These are phyloP conservation scores for Pochonia chlamydosporia DNA, from an alignment of 2,329 filamentous ascomycete species.

Conservation along the genomic window DNA sequence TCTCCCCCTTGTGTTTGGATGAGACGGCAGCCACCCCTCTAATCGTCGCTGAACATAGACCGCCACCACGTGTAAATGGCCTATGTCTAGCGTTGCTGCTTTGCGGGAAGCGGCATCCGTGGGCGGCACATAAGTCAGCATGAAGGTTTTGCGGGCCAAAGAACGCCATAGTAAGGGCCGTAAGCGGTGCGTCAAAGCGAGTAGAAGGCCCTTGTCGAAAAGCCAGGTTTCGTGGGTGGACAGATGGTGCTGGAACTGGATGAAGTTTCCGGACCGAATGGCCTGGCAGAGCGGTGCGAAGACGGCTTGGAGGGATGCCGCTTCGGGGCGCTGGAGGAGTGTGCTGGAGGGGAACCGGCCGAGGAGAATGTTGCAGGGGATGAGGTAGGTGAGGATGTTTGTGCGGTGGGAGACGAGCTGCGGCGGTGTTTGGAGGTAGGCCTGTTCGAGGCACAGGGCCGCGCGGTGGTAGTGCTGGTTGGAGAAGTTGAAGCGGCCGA, in stretches of 20 bases:
- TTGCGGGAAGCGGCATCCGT: constrained; percentile 46
- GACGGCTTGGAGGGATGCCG: constrained; percentile 51
- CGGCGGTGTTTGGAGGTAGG: constrained; percentile 64
- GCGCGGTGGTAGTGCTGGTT: constrained; percentile 79
- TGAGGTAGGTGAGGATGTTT: constrained; percentile 76
- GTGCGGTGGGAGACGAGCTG: constrained; percentile 67
- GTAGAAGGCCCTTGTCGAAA: constrained; percentile 65
- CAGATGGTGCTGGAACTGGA: constrained; percentile 65
- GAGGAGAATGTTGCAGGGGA: constrained; percentile 76
- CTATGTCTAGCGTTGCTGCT: constrained; percentile 70
- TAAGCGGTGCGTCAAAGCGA: constrained; percentile 70
- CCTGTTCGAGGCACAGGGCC: constrained; percentile 66
- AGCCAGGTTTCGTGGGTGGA: constrained; percentile 65
- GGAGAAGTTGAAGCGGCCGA: constrained; percentile 83
- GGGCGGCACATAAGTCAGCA: constrained; percentile 70
- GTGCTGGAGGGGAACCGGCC: constrained; percentile 69
- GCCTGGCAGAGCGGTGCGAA: constrained; percentile 71
- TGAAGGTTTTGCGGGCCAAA: constrained; percentile 70
- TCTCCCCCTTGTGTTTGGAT: constrained; percentile 23
- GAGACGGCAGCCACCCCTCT: constrained; percentile 48
- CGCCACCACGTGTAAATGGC: constrained; percentile 60
- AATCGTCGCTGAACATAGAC: constrained; percentile 58
- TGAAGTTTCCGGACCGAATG: constrained; percentile 68
- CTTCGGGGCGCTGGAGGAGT: constrained; percentile 62
- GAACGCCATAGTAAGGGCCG: constrained; percentile 81